Percentiles rank a stretch among this genome's conserved stretches.
Evolutionary conservation across 2,329 filamentous ascomycete genomes (phyloP).

Genomic region (Fusarium sp.): DNA sequence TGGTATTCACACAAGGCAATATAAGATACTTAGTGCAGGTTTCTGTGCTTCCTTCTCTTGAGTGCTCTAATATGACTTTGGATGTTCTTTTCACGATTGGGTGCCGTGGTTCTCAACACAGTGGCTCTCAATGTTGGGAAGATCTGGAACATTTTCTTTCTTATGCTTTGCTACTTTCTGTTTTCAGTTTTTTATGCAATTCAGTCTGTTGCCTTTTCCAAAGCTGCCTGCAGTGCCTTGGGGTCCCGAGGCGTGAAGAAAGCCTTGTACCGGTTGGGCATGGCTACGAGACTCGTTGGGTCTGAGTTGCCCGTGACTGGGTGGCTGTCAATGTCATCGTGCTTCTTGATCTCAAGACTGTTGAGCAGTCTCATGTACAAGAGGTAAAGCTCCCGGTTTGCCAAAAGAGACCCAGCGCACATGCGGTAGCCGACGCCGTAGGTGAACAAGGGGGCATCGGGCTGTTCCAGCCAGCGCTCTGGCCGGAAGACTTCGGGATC

Average conservation of each 20-base stretch:
- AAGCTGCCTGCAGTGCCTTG: conserved; percentile 35
- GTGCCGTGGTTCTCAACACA: no score
- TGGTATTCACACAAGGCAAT: no score
- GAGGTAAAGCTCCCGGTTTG: conserved; percentile 77
- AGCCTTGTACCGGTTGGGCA: conserved; percentile 72
- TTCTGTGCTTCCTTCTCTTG: no score
- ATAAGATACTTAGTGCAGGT: no score
- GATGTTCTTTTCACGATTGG: no score
- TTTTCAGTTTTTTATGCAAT: no score
- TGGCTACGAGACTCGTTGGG: conserved; percentile 73
- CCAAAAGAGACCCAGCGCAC: conserved; percentile 71
- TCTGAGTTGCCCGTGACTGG: conserved; percentile 73
- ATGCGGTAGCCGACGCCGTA: conserved; percentile 78
- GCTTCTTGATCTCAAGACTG: conserved; percentile 71
- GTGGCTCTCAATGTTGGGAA: no score
- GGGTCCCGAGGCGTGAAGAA: conserved; percentile 68
- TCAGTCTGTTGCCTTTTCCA: conserved; percentile 10
- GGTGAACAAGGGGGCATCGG: conserved; percentile 75
- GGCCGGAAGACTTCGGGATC: conserved; percentile 71
- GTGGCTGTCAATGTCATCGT: conserved; percentile 70
- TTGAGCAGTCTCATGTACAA: conserved; percentile 75
- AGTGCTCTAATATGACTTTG: no score
- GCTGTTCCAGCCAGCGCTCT: conserved; percentile 71
- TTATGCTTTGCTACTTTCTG: no score
- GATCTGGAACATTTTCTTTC: no score